Evolutionary conservation across 1,284 basidiomycete species (phyloP).

Genomic region (Sanghuangporus weigelae): DNA sequence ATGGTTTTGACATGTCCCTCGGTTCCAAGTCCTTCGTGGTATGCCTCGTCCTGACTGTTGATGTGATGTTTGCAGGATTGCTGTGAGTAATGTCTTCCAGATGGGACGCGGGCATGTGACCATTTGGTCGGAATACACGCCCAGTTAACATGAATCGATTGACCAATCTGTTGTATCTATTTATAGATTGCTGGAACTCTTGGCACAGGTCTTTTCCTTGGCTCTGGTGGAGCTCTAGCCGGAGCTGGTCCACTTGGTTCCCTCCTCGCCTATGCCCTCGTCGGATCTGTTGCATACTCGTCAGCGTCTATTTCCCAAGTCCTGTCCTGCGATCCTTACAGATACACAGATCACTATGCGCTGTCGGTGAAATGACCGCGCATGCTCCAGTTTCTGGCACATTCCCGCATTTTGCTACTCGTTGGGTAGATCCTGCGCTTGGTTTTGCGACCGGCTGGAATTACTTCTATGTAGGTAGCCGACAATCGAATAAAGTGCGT

Average conservation of each 20-base stretch:
- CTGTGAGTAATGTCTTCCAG: conserved; percentile 34
- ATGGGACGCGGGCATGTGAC: neutral
- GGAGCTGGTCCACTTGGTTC: conserved; percentile 57
- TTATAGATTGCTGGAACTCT: conserved; percentile 67
- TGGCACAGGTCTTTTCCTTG: conserved; percentile 79
- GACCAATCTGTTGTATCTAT: neutral
- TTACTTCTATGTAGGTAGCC: conserved; percentile 18
- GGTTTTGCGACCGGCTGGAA: conserved; percentile 19
- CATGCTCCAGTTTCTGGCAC: conserved; percentile 71
- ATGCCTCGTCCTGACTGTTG: conserved; percentile 7
- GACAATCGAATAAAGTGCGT: neutral
- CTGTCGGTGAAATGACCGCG: conserved; percentile 67
- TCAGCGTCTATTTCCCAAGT: conserved; percentile 27
- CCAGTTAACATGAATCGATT: neutral
- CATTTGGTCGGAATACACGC: neutral
- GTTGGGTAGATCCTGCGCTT: conserved; percentile 69
- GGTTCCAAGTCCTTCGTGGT: neutral
- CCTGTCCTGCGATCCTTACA: neutral
- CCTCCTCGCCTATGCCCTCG: conserved; percentile 54
- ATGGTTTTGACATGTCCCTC: neutral
- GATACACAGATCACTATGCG: conserved; percentile 47
- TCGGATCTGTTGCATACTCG: conserved; percentile 60
- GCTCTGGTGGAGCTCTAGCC: conserved; percentile 59
- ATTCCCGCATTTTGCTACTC: conserved; percentile 64
- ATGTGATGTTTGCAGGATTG: conserved; percentile 41